A percentile compares a stretch with the other conserved stretches of the same genome.
Conservation (phyloP, 805 yeast species). For the Grigorovia transvaalensis region DNA sequence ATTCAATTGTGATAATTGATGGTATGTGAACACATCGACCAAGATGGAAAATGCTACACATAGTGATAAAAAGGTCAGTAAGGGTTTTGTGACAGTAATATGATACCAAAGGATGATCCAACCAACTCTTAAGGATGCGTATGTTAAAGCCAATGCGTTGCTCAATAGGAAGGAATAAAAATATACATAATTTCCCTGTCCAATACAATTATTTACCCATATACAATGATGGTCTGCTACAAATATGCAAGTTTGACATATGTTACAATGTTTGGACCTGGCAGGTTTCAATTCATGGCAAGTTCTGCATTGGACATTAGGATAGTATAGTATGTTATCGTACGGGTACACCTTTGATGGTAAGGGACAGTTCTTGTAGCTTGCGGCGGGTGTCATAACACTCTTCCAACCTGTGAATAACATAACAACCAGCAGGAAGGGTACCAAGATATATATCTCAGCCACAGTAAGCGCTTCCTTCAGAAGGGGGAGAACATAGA, state of each 20-base stretch:
- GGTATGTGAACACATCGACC: constrained; percentile 33
- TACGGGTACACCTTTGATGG: constrained; percentile 21
- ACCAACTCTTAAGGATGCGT: constrained; percentile 32
- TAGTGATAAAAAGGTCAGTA: constrained; percentile 34
- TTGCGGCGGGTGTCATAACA: constrained; percentile 14
- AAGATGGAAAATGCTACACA: constrained; percentile 36
- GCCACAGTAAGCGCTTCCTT: constrained; percentile 5
- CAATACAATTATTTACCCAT: constrained; percentile 69
- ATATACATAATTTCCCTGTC: constrained; percentile 51
- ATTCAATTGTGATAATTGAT: constrained; percentile 42
- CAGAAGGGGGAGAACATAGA: constrained; percentile 9
- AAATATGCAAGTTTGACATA: constrained; percentile 53
- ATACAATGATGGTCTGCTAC: constrained; percentile 67
- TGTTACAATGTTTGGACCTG: constrained; percentile 63
- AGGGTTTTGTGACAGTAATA: constrained; percentile 10
- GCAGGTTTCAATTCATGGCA: constrained; percentile 60
- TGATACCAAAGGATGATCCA: constrained; percentile 4
- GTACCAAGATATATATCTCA: constrained; percentile 17
- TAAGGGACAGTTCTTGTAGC: not conserved
- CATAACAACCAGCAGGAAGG: constrained; percentile 12
- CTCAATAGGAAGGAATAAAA: constrained; percentile 46
- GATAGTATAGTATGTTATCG: constrained; percentile 47
- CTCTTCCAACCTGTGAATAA: constrained; percentile 15
- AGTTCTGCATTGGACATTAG: constrained; percentile 39
- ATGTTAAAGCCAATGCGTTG: constrained; percentile 36